Evolutionary conservation across 1,139 yeast species (phyloP).

Genomic region (Zygotorulaspora mrakii): DNA sequence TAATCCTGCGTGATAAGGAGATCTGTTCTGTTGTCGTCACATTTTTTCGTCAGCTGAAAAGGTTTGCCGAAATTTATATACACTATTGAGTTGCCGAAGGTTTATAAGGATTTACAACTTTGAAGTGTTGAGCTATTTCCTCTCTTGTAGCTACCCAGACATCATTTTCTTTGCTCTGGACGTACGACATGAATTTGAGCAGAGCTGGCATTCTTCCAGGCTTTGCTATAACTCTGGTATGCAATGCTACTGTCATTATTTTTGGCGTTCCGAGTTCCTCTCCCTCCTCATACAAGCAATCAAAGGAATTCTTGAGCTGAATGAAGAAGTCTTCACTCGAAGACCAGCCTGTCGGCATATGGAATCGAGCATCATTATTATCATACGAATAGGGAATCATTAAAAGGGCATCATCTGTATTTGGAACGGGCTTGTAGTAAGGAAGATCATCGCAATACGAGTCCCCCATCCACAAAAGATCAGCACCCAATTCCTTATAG

Average conservation of each 20-base stretch:
- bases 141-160: background rate
- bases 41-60: no score
- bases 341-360: slow-evolving; percentile 23
- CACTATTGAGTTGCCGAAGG: no score
- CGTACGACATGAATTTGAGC: background rate
- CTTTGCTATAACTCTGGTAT: background rate
- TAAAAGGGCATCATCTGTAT: slow-evolving; percentile 20
- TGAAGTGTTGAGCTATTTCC: background rate
- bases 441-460: slow-evolving; percentile 40
- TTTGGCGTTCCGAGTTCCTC: no score
- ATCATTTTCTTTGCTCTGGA: background rate
- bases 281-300: background rate
- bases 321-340: background rate
- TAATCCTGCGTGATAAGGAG: no score
- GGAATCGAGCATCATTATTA: slow-evolving; percentile 38
- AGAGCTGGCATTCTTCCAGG: background rate
- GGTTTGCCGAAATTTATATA: no score
- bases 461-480: slow-evolving; percentile 38
- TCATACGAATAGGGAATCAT: slow-evolving; percentile 40
- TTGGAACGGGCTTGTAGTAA: slow-evolving; percentile 38
- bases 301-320: background rate
- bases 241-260: background rate
- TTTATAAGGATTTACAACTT: background rate
- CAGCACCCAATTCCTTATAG: slow-evolving; percentile 36
- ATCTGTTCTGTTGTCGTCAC: no score